Evolutionary conservation across 352 stramenopile species (phyloP), one percentile per base, ranked within the genome.

Genomic region (Thalassiosira mediterranea): DNA sequence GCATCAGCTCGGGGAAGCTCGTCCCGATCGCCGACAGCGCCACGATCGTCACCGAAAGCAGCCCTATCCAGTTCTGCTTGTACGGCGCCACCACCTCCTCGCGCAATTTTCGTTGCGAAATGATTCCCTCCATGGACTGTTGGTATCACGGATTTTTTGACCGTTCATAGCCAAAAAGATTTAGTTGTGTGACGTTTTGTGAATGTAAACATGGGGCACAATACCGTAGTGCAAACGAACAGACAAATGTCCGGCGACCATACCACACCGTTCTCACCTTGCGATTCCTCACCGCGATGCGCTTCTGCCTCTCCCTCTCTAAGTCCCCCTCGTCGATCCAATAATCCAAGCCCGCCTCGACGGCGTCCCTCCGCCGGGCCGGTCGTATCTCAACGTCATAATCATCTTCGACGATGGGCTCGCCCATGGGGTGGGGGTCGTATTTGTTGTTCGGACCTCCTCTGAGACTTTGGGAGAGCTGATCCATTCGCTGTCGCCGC

Each of bases 41-140:
- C 0, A 89, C 68, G 67, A 92, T 83, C 3, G 79, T 25, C 13
- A 90, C 64, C 4, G 81, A 89, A 61, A 92, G 79, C 19, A 84
- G 68, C 25, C 86, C 86, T 49, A 92, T 92, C 86, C 86, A 92
- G 72, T 92, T 92, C 70, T 92, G 83, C 67, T 84, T 86, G 69
- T 92, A 92, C 10, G 86, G 86, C 40, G 81, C 80, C 28, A 82
- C 59, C 1, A 90, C 71, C 67, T 92, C 86, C 17, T 70, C 49
- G 67, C 59, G 52, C 15, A 92, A 54, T 63, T 86, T 90, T 56
- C 89, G 75, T 51, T 83, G 75, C 3, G 86, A 65, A 17, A 91
- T 86, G 70, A 81, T 54, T 52, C 82, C 82, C 49, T 87, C 79
- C 49, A 77, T 71, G 19, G 76, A 62, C 77, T 76, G 47, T 42